Base-by-base conservation (phyloP, 495 filamentous ascomycete genomes). In the Penicillium argentinense region DNA sequence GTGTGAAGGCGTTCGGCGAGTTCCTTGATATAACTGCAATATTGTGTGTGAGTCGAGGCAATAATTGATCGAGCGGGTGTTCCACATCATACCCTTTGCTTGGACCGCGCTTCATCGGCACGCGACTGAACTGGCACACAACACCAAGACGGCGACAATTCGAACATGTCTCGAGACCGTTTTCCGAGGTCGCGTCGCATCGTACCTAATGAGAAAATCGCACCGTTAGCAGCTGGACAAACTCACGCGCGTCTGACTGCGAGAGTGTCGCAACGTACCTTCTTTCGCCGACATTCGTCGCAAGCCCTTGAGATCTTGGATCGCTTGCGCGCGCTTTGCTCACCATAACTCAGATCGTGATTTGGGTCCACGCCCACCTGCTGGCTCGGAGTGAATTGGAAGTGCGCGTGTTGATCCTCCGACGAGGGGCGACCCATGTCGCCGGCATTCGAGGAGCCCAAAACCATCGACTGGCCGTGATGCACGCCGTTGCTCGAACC, bases 241-340 rank as follows among this genome's bases (percentile, higher is more conserved):
- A 39, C 26, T 37, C 14, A 23, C 33, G 47, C 54, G 49, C 45
- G 44, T 47, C 49, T 49, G 49, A 51, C 49, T 47, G 49, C 26
- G 38, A 17, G 41, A 29, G 34, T 23, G 14, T 40, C 13, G 33
- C 28, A 51, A 39, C 54, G 16, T 71, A 86, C 83, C 78, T 97
- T 97, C 66, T 97, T 97, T 40, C 92, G 80, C 39, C 92, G 80
- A 60, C 92, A 97, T 59, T 97, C 92, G 66, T 97, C 92, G 53
- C 92, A 97, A 1, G 92, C 92, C 19, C 91, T 77, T 2, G 92
- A 96, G 0, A 95, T 91, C 67, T 97, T 97, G 0, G 87, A 88
- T 47, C 91, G 76, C 62, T 95, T 95, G 44, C 86, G 86, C 8
- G 87, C 83, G 36, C 81, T 87, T 38, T 72, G 73, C 50, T 88